Evolutionary conservation across 768 basidiomycete genomes (phyloP).

Genomic region (Amyloporia xantha): DNA sequence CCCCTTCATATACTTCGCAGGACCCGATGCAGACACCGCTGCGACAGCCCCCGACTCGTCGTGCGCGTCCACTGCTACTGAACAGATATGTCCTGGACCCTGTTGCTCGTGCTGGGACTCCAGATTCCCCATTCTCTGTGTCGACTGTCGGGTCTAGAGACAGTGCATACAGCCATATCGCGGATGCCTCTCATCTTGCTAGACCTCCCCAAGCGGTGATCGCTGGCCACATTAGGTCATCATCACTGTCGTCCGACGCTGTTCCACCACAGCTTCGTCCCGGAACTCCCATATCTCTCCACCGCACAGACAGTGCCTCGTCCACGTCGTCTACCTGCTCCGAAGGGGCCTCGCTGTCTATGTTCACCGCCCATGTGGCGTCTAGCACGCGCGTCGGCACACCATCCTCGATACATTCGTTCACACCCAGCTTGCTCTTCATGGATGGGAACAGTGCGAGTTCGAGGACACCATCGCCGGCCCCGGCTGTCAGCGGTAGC

Average conservation of each 20-base stretch:
- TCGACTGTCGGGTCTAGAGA: neutral
- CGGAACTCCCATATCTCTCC: neutral
- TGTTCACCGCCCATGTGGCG: neutral
- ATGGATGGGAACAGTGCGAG: neutral
- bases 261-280: slow-evolving; percentile 9
- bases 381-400: slow-evolving; percentile 12
- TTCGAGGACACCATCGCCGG: slow-evolving; percentile 9
- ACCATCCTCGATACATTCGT: slow-evolving; percentile 13
- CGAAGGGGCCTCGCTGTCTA: neutral
- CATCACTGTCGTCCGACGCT: neutral
- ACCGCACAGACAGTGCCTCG: neutral
- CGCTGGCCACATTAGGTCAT: neutral
- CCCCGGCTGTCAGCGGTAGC: slow-evolving; percentile 13
- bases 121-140: neutral
- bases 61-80: slow-evolving; percentile 1
- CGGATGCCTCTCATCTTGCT: neutral
- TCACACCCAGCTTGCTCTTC: slow-evolving; percentile 21
- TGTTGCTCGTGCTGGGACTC: neutral
- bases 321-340: neutral
- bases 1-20: neutral
- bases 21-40: neutral
- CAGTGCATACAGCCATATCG: neutral
- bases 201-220: slow-evolving; percentile 1
- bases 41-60: neutral
- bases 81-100: slow-evolving; percentile 1